phyloP scores from a whole-genome alignment of 179 eudicot genomes.

The Amaranthus tricolor region DNA sequence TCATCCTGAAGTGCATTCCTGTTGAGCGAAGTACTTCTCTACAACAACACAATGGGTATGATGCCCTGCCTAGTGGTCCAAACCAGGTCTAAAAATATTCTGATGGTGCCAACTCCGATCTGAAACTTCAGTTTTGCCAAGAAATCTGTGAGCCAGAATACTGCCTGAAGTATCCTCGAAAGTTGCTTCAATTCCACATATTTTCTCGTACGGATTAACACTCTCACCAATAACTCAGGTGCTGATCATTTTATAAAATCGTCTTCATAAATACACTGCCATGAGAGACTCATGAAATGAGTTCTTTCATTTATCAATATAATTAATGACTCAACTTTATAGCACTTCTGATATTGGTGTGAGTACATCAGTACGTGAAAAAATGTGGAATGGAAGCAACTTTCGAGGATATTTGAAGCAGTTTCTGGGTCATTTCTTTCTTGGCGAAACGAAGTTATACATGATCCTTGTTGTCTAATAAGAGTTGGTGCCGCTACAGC shows the following conservation, averaged over 20 bases:
- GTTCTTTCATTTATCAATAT: background rate
- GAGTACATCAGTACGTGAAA: background rate
- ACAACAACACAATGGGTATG: constrained; percentile 59
- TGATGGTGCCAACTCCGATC: constrained; percentile 2
- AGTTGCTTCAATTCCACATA: background rate
- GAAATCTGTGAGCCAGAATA: background rate
- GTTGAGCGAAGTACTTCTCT: constrained; percentile 24
- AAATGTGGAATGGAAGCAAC: background rate
- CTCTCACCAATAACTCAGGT: background rate
- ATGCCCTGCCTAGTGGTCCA: constrained; percentile 71
- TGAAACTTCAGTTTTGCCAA: background rate
- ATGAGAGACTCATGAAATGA: background rate
- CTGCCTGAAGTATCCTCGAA: constrained; percentile 1
- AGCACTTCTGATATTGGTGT: background rate
- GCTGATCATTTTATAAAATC: background rate
- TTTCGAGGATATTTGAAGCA: background rate
- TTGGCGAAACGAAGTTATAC: background rate
- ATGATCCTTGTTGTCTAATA: background rate
- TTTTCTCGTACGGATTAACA: background rate
- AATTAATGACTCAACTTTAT: no score
- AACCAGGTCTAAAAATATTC: constrained; percentile 47
- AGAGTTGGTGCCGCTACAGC: background rate
- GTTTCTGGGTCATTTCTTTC: background rate
- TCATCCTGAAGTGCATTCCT: constrained; percentile 69
- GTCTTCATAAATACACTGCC: background rate